Base-by-base conservation (phyloP, 306 rosid species). In the Malus orientalis region DNA sequence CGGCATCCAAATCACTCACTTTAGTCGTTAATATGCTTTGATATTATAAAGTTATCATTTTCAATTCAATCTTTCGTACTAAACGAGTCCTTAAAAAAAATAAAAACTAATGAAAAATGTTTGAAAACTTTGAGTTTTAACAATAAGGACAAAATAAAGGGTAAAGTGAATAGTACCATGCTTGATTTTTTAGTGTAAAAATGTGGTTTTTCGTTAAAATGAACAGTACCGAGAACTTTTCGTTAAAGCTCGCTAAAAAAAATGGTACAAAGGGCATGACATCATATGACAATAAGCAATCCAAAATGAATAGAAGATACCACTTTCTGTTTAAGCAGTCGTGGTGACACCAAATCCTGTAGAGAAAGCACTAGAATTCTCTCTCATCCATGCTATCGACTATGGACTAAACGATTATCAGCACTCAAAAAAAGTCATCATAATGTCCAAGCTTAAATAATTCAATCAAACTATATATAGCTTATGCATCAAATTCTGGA, bases 271-370 rank as follows among this genome's bases (percentile, higher is more conserved):
- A 1, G 40, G 2, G 40, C 9, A 36, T 6, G 45, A 20, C 70
- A 33, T 36, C 70, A 66, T 79, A 66, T 79, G 74, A 68, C 58
- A 76, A 78, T 81, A 77, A 85, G 93, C 84, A 73, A 49, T 84
- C 91, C 96, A 85, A 84, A 76, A 86, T 86, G 87, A 85, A 92
- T 81, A 92, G 90, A 59, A 64, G 79, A 78, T 76, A 13, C 90
- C 93, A 90, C 90, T 86, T 79, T 58, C 20, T 22, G 30, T n/a
- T 58, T 80, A 68, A 80, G 60, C 62, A 77, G 68, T 69, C 42
- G 42, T 27, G 58, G 79, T 86, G 91, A 74, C 85, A 33, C 54
- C 18, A 15, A 23, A 8, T 16, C 38, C 70, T 59, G 57, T 38
- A 19, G 67, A 23, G 61, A 55, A 47, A 61, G 78, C 81, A 74